Evolutionary conservation across 352 stramenopile genomes (phyloP), one percentile per base, ranked within the genome.

Genomic region (Pilasporangium apinafurcum): DNA sequence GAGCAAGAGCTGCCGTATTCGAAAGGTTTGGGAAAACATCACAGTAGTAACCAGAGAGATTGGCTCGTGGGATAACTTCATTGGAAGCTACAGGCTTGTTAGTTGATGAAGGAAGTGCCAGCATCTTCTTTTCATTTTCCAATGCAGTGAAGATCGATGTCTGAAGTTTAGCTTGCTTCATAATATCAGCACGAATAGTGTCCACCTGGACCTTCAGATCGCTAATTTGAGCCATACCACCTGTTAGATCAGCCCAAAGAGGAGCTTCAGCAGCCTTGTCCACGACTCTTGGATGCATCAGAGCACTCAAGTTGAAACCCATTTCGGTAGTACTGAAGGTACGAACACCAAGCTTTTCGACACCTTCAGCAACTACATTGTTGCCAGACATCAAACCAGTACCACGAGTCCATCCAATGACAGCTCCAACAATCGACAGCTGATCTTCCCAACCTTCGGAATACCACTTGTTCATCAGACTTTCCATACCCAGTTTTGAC

Each of bases 331-430:
- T 88, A 44, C 65, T 91, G 51, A 95, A 95, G 18, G 82, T 95
- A 43, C 84, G 76, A 36, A 90, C 70, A 42, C 77, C 74, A 26
- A 92, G 64, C 37, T 79, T 73, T 54, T 95, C 84, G 18, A 95
- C 65, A 16, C 79, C 83, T 7, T 68, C 63, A 16, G 84, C 79
- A 14, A 92, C 84, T 5, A 91, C 65, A 46, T 95, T 92, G 61
- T 95, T 95, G n/a, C 79, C 71, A 20, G 65, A 74, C 84, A 95
- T 95, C 18, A 95, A 71, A 12, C 78, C 83, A 0, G 84, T 94
- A 38, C 80, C 76, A 45, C 84, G 80, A 12, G 81, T 93, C 84
- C 83, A 95, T 22, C 84, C 84, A 40, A 95, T 95, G 35, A 93
- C 75, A 21, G 83, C 83, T 34, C 82, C 79, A 3, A 87, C 72